Percentiles rank a stretch among this genome's conserved stretches.
Evolutionary conservation across 352 stramenopile genomes (phyloP).

Genomic region (Phytophthora litchii): DNA sequence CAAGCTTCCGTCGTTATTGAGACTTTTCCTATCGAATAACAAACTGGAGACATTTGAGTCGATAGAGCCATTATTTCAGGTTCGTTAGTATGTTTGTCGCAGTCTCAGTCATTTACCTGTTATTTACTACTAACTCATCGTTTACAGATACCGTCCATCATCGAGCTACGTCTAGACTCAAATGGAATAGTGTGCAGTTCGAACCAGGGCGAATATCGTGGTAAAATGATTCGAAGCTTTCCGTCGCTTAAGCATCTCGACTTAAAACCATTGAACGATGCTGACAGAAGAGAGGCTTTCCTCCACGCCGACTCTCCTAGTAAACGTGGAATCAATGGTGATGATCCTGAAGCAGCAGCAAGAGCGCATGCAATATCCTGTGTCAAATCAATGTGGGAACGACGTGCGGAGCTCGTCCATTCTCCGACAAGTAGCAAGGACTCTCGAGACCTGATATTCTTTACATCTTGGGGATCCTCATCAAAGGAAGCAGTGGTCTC

Average conservation of each 20-base stretch:
- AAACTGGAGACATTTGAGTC: conserved; percentile 73
- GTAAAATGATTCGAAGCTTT: conserved; percentile 73
- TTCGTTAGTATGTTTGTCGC: conserved; percentile 9
- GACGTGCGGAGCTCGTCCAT: conserved; percentile 9
- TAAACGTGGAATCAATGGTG: conserved; percentile 28
- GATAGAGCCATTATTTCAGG: conserved; percentile 75
- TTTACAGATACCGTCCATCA: conserved; percentile 60
- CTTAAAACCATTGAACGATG: conserved; percentile 74
- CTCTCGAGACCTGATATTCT: conserved; percentile 10
- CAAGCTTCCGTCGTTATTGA: conserved; percentile 76
- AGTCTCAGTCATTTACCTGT: neutral
- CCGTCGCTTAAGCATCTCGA: conserved; percentile 87
- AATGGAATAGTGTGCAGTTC: conserved; percentile 65
- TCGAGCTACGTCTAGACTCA: conserved; percentile 87
- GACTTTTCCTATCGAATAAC: conserved; percentile 93
- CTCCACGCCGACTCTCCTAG: conserved; percentile 32
- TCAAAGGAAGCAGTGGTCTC: conserved; percentile 1
- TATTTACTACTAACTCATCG: neutral
- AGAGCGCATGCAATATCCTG: conserved; percentile 57
- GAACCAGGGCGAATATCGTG: conserved; percentile 64
- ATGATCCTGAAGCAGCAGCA: conserved; percentile 56
- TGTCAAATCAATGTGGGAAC: conserved; percentile 47
- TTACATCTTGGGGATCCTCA: conserved; percentile 12
- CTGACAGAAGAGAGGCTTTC: conserved; percentile 67
- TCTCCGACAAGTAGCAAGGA: conserved; percentile 14